Percentiles rank a stretch among this genome's conserved stretches.
Conservation (phyloP, 2,329 filamentous ascomycete genomes). For the Daldinia sp. region DNA sequence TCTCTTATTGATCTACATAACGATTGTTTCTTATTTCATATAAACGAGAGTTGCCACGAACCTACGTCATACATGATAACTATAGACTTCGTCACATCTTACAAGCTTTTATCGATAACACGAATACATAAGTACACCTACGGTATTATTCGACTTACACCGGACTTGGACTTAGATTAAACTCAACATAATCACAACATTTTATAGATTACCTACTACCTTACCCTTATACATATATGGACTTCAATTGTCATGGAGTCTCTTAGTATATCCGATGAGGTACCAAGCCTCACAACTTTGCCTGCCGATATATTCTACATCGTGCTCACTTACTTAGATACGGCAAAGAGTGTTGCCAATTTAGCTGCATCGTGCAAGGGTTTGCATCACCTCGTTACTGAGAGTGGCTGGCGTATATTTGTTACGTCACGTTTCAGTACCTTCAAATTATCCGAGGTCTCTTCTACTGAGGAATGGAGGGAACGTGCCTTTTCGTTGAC, state of each 20-base stretch:
- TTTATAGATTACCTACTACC: background rate
- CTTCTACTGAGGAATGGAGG: constrained; percentile 46
- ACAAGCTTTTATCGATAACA: constrained; percentile 8
- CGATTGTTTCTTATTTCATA: background rate
- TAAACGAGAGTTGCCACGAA: constrained; percentile 18
- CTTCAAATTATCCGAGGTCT: constrained; percentile 50
- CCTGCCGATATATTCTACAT: constrained; percentile 65
- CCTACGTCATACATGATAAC: constrained; percentile 26
- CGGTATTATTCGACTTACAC: background rate
- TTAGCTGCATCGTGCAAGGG: constrained; percentile 57
- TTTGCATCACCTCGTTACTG: constrained; percentile 55
- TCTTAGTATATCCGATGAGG: constrained; percentile 35
- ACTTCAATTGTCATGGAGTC: constrained; percentile 30
- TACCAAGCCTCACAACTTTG: constrained; percentile 56
- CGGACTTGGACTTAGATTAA: background rate
- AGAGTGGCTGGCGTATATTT: constrained; percentile 65
- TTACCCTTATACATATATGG: background rate
- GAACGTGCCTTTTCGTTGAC: constrained; percentile 60
- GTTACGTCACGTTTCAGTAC: constrained; percentile 60
- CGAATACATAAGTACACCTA: background rate
- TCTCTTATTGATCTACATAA: background rate
- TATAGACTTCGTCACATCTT: constrained; percentile 10
- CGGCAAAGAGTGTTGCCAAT: constrained; percentile 61
- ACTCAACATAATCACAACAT: background rate
- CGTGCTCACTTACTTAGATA: constrained; percentile 61